Conservation (phyloP, 495 filamentous ascomycete genomes). For the Eremomyces bilateralis region DNA sequence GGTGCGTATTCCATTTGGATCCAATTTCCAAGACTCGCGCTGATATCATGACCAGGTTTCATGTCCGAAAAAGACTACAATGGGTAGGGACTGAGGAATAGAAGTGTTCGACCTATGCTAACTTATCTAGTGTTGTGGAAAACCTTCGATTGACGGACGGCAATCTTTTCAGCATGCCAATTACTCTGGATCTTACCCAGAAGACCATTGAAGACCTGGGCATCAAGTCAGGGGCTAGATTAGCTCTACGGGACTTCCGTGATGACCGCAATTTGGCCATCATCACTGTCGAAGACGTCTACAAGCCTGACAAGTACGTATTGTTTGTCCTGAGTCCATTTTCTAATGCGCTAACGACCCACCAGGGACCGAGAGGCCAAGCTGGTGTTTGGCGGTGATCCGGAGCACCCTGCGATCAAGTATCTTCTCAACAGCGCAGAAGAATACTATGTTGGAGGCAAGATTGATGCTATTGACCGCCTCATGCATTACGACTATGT, state of each 20-base stretch:
- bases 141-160: constrained; percentile 71
- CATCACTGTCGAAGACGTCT: constrained; percentile 86
- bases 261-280: constrained; percentile 93
- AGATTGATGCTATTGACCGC: constrained; percentile 80
- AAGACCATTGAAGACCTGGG: constrained; percentile 46
- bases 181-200: constrained; percentile 69
- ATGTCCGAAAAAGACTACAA: constrained; percentile 94
- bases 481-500: constrained; percentile 98
- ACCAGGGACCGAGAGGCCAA: constrained; percentile 65
- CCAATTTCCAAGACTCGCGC: constrained; percentile 3
- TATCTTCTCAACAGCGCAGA: constrained; percentile 61
- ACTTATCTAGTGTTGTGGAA: constrained; percentile 51
- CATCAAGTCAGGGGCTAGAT: constrained; percentile 54
- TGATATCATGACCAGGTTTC: constrained; percentile 41
- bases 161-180: constrained; percentile 89
- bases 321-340: background rate
- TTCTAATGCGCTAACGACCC: constrained; percentile 10
- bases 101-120: too few relatives aligned
- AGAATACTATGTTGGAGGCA: constrained; percentile 88
- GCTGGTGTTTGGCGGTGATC: constrained; percentile 86
- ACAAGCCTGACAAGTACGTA: constrained; percentile 84
- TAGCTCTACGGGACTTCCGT: constrained; percentile 84
- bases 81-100: constrained; percentile 33
- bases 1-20: constrained; percentile 32
- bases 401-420: constrained; percentile 77